A percentile compares a stretch with the other conserved stretches of the same genome.
These are phyloP conservation scores for Fusarium sp. DNA, from an alignment of 2,329 filamentous ascomycete species.

Conservation along the genomic window DNA sequence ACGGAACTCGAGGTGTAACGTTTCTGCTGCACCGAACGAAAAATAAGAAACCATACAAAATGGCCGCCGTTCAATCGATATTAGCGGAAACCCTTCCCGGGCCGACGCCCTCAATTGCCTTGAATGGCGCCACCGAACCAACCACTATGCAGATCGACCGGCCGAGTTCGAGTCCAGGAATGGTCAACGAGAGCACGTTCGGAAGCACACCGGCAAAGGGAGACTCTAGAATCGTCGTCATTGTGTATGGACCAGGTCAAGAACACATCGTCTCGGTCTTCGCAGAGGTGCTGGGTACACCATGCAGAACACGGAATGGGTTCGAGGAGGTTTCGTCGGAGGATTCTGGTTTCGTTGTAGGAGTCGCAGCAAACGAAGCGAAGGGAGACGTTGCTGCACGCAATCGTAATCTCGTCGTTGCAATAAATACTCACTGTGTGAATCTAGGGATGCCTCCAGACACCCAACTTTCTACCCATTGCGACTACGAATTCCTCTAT, in stretches of 20 bases:
- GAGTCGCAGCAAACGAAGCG: slow-evolving; percentile 67
- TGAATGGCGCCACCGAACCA: slow-evolving; percentile 40
- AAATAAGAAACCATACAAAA: slow-evolving; percentile 26
- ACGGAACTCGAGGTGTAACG: slow-evolving; percentile 6
- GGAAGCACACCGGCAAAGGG: slow-evolving; percentile 60
- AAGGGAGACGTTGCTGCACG: slow-evolving; percentile 66
- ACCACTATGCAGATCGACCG: slow-evolving; percentile 48
- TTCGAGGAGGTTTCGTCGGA: slow-evolving; percentile 63
- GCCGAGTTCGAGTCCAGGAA: slow-evolving; percentile 46
- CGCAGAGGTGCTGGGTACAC: slow-evolving; percentile 81
- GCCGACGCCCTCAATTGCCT: slow-evolving; percentile 36
- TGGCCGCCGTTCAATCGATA: slow-evolving; percentile 53
- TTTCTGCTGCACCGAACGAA: not conserved
- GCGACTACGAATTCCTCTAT: slow-evolving; percentile 90
- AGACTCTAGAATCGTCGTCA: slow-evolving; percentile 68
- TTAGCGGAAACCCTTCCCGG: slow-evolving; percentile 47
- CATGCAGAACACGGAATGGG: slow-evolving; percentile 66
- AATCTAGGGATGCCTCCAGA: slow-evolving; percentile 76
- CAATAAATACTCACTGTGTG: slow-evolving; percentile 81
- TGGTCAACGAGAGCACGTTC: slow-evolving; percentile 52
- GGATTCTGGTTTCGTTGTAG: slow-evolving; percentile 73
- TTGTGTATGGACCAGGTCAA: slow-evolving; percentile 76
- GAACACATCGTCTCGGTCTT: slow-evolving; percentile 79
- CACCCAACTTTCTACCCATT: slow-evolving; percentile 69
- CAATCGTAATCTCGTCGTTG: slow-evolving; percentile 66